phyloP scores from a whole-genome alignment of 306 rosid genomes.

The Canavalia ensiformis region DNA sequence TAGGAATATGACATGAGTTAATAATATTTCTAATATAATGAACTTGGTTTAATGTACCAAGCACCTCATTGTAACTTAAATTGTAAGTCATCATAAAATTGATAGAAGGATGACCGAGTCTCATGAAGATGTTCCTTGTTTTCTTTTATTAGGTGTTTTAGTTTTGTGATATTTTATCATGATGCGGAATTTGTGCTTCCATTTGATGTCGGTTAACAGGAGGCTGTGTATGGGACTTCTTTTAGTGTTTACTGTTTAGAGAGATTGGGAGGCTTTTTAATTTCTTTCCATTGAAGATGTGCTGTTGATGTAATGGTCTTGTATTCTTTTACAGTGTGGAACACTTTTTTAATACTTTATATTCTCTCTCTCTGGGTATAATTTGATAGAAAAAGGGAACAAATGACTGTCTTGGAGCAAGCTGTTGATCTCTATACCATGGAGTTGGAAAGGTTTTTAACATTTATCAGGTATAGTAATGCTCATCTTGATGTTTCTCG shows the following conservation, averaged over 20 bases:
- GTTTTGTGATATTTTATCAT: neutral
- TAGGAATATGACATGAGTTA: neutral
- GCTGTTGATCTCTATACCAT: constrained; percentile 77
- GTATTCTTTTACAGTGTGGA: constrained; percentile 30
- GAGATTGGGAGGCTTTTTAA: constrained; percentile 29
- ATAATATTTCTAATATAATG: neutral
- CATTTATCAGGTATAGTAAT: constrained; percentile 73
- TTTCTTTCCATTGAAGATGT: constrained; percentile 21
- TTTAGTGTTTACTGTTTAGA: constrained; percentile 9
- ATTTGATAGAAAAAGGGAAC: constrained; percentile 65
- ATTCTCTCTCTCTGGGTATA: constrained; percentile 40
- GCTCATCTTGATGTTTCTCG: constrained; percentile 36
- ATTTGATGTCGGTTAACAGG: constrained; percentile 34
- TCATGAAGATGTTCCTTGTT: neutral
- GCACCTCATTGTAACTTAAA: constrained; percentile 1
- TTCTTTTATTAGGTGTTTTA: neutral
- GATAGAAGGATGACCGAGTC: neutral
- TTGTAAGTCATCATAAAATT: neutral
- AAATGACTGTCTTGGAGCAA: constrained; percentile 70
- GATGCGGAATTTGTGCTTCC: constrained; percentile 29
- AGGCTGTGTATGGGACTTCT: constrained; percentile 4
- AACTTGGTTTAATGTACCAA: neutral
- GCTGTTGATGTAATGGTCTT: constrained; percentile 27
- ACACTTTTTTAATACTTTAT: constrained; percentile 29
- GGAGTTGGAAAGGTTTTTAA: constrained; percentile 84